phyloP scores from a whole-genome alignment of 2,329 filamentous ascomycete species.

The Celoporthe dispersa region DNA sequence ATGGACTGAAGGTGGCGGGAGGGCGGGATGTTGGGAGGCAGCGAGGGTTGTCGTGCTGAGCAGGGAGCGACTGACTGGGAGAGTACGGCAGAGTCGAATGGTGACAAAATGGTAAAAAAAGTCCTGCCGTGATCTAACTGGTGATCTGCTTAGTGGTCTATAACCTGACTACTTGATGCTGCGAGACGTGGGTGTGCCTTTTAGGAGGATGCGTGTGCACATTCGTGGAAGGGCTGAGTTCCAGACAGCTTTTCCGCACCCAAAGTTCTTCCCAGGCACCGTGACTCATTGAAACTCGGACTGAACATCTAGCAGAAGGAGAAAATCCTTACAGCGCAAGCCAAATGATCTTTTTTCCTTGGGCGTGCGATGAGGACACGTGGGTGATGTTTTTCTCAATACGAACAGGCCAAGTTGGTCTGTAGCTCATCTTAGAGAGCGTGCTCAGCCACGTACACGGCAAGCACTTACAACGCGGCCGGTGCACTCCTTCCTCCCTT shows the following conservation, averaged over 20 bases:
- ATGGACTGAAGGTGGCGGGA: no score
- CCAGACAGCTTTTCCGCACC: background rate
- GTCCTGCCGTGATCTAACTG: background rate
- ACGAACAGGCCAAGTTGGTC: background rate
- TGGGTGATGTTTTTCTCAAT: conserved; percentile 25
- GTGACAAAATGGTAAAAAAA: background rate
- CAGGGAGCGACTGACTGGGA: background rate
- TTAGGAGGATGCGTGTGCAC: background rate
- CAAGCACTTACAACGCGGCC: background rate
- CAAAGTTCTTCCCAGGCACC: background rate
- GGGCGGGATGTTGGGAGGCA: background rate
- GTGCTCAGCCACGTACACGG: conserved; percentile 16
- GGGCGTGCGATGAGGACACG: conserved; percentile 35
- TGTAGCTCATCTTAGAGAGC: background rate
- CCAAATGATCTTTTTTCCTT: background rate
- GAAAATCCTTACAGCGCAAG: background rate
- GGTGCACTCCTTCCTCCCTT: background rate
- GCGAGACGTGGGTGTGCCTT: background rate
- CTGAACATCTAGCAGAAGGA: background rate
- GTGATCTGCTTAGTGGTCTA: background rate
- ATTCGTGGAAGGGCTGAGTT: background rate
- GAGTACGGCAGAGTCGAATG: background rate
- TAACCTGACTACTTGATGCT: background rate
- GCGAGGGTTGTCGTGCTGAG: background rate
- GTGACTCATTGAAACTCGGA: background rate